Evolutionary conservation across 2,329 filamentous ascomycete genomes (phyloP).

Genomic region (Sphaerulina musiva): DNA sequence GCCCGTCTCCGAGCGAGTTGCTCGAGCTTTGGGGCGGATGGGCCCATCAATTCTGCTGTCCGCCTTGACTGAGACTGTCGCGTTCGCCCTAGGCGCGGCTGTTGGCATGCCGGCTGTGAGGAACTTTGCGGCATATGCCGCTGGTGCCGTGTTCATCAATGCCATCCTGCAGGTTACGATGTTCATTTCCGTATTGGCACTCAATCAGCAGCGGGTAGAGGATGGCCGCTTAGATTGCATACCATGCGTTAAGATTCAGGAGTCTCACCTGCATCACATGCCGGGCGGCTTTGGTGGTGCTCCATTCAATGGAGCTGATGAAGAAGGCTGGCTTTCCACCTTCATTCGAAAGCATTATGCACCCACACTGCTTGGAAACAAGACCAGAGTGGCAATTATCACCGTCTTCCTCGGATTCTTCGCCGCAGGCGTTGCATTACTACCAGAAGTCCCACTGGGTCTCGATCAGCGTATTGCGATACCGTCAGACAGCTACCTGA

Average conservation of each 20-base stretch:
- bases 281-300: slow-evolving; percentile 57
- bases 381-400: slow-evolving; percentile 69
- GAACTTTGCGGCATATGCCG: slow-evolving; percentile 95
- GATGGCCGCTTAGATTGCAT: slow-evolving; percentile 84
- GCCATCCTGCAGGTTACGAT: slow-evolving; percentile 94
- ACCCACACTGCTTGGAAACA: slow-evolving; percentile 69
- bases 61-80: slow-evolving; percentile 86
- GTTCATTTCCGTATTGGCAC: slow-evolving; percentile 83
- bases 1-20: slow-evolving; percentile 76
- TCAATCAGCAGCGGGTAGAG: slow-evolving; percentile 89
- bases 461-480: slow-evolving; percentile 93
- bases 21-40: slow-evolving; percentile 87
- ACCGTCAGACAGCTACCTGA: slow-evolving; percentile 87
- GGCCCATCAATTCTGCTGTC: slow-evolving; percentile 94
- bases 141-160: slow-evolving; percentile 94
- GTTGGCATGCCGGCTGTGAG: slow-evolving; percentile 97
- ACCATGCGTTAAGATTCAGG: slow-evolving; percentile 76
- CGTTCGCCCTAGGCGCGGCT: slow-evolving; percentile 85
- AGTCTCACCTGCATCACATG: slow-evolving; percentile 61
- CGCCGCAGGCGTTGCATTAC: slow-evolving; percentile 72
- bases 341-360: slow-evolving; percentile 91
- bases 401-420: slow-evolving; percentile 82
- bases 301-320: slow-evolving; percentile 62
- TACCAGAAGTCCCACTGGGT: slow-evolving; percentile 78
- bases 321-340: slow-evolving; percentile 74